Base-by-base conservation (phyloP, 2,329 filamentous ascomycete species). In the Aspergillus nomiae region DNA sequence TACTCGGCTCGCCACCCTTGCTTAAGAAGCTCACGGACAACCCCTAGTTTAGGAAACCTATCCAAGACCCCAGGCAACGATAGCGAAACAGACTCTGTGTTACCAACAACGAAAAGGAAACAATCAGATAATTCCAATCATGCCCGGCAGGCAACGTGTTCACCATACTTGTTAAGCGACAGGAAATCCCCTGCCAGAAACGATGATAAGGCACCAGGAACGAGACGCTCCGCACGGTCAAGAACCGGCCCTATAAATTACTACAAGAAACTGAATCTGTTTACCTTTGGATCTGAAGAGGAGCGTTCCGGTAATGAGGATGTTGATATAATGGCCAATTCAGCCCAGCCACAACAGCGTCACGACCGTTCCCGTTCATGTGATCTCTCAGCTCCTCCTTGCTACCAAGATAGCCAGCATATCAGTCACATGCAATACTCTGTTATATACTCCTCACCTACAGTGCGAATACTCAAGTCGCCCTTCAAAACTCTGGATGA, bases 191-290 rank as follows among this genome's bases (percentile, higher is more conserved):
- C 28, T 14, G 41, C 32, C 16, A 54, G 34, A 28, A 45, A 55
- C 21, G 11, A 51, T 26, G 41, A 36, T 9, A 50, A 54, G 28
- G 48, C 46, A 14, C 26, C 60, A 21, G 30, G 61, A 14, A 58
- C 46, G 48, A 72, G 72, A 41, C 74, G 77, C 4, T 74, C 76
- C 34, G 55, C 62, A 59, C 72, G 77, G 21, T 61, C 67, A 41
- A 70, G 66, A 60, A 69, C 57, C 7, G 70, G 67, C 4, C 74
- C 75, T 2, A 51, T 19, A 1, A 78, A 78, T 24, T 79, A 79
- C 56, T 78, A 73, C 55, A 61, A 69, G 16, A 69, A 62, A 34
- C 36, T 64, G 8, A 59, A 63, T 8, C 65, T 73, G 45, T 59
- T 43, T 4, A 60, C 64, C 3, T 60, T 59, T 19, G 68, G 67